Percentiles rank a stretch among this genome's conserved stretches.
Evolutionary conservation across 805 yeast genomes (phyloP).

Genomic region (Sugiyamaella marilandica): DNA sequence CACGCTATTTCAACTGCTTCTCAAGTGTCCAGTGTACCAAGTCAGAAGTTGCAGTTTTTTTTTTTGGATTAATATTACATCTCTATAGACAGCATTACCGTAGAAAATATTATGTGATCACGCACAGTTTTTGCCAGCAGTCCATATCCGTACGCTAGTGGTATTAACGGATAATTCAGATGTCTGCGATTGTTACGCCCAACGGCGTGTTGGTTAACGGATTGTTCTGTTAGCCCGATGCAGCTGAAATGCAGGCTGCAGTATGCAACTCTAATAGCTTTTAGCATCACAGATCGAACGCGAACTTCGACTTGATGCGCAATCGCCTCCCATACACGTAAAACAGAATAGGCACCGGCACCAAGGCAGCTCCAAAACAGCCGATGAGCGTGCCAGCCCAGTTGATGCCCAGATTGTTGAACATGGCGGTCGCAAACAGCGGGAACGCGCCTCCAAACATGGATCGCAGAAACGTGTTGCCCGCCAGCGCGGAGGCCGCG

Average conservation of each 20-base stretch:
- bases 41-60: no score
- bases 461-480: constrained; percentile 67
- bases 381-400: constrained; percentile 81
- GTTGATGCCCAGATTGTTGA: constrained; percentile 59
- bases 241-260: no score
- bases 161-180: no score
- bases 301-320: constrained; percentile 56
- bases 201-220: no score
- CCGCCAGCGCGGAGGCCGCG: constrained; percentile 80
- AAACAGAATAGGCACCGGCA: constrained; percentile 68
- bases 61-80: constrained; percentile 3
- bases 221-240: no score
- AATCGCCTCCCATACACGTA: constrained; percentile 53
- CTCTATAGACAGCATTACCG: neutral
- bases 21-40: no score
- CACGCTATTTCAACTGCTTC: no score
- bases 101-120: no score
- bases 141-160: no score
- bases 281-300: constrained; percentile 25
- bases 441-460: constrained; percentile 69
- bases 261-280: no score
- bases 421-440: constrained; percentile 68
- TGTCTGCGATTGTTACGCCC: no score
- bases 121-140: no score
- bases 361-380: constrained; percentile 49